Base-by-base conservation (phyloP, 768 basidiomycete genomes). In the Lactarius evosmus region DNA sequence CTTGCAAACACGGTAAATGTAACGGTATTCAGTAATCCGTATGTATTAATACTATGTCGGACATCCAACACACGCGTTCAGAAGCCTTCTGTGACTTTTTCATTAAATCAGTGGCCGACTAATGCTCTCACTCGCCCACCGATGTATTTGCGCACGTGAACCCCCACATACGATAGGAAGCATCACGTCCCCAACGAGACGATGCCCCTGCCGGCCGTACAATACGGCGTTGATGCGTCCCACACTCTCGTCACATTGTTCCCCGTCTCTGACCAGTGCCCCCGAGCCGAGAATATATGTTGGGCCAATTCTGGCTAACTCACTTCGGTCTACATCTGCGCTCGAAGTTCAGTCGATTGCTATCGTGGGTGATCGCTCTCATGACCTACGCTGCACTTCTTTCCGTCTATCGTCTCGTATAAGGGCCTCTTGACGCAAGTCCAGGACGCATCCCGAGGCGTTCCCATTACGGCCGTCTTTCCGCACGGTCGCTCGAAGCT, bases 1-100 rank as follows among this genome's bases (percentile, higher is more conserved):
- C 25, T 55, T 68, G 59, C 57, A 57, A 38, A 67, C 67, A 32
- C 67, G 67, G 38, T 68, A 54, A 55, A 63, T 56, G 66, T 58
- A 63, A 55, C 44, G n/a, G 29, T 66, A 61, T 30, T 46, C 44
- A 25, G 58, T 54, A 22, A 44, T 60, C 19, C 17, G 49, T 57
- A 56, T 68, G 67, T 68, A 68, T 62, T 62, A 38, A 27, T 60
- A 50, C 46, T 36, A 60, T 12, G 25, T 34, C 38, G 36, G 29
- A 19, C 38, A 56, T 65, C 19, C 22, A 56, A 56, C 54, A 25
- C 54, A 5, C 30, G 55, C 38, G 36, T 50, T 58, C 52, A 32
- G 34, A 38, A 33, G 12, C 54, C 60, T 54, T 40, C 29, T 34
- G 30, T 38, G 25, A 34, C 4, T 57, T 27, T 29, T 44, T 32